phyloP scores from a whole-genome alignment of 257 asterid genomes.

The Capsicum baccatum region DNA sequence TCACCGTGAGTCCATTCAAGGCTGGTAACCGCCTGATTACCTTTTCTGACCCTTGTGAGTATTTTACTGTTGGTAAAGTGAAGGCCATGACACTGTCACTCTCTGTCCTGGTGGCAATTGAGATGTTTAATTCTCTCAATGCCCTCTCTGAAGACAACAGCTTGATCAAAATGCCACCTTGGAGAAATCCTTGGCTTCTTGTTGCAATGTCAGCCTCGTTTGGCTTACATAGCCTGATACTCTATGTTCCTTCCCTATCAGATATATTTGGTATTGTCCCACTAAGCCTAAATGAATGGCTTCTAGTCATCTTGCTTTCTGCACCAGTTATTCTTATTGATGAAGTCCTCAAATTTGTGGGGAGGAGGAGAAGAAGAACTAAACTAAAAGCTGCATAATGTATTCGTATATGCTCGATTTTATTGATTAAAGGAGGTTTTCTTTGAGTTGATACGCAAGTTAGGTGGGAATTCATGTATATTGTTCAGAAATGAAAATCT shows the following conservation, averaged over 20 bases:
- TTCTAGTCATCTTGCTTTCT: conserved; percentile 63
- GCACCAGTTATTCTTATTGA: conserved; percentile 75
- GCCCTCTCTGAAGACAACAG: conserved; percentile 93
- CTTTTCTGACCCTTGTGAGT: conserved; percentile 75
- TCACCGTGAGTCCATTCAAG: conserved; percentile 70
- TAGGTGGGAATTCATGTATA: neutral
- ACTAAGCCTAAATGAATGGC: conserved; percentile 66
- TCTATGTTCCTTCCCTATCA: conserved; percentile 71
- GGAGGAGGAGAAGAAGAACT: conserved; percentile 55
- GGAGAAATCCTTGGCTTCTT: conserved; percentile 89
- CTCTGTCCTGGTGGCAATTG: conserved; percentile 83
- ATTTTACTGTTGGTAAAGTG: conserved; percentile 73
- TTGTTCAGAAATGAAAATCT: conserved; percentile 7
- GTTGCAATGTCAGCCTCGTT: conserved; percentile 75
- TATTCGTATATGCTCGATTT: conserved; percentile 11
- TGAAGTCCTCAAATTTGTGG: conserved; percentile 72
- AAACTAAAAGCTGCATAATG: conserved; percentile 54
- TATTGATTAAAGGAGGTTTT: neutral
- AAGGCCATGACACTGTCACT: conserved; percentile 89
- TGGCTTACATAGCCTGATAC: conserved; percentile 67
- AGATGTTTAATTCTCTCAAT: conserved; percentile 87
- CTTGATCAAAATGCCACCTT: conserved; percentile 84
- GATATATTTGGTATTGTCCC: conserved; percentile 77
- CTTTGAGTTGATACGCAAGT: neutral
- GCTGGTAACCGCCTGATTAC: conserved; percentile 58